These are phyloP conservation scores for Juglanconis sp. DNA, from an alignment of 2,329 filamentous ascomycete species.

Conservation along the genomic window DNA sequence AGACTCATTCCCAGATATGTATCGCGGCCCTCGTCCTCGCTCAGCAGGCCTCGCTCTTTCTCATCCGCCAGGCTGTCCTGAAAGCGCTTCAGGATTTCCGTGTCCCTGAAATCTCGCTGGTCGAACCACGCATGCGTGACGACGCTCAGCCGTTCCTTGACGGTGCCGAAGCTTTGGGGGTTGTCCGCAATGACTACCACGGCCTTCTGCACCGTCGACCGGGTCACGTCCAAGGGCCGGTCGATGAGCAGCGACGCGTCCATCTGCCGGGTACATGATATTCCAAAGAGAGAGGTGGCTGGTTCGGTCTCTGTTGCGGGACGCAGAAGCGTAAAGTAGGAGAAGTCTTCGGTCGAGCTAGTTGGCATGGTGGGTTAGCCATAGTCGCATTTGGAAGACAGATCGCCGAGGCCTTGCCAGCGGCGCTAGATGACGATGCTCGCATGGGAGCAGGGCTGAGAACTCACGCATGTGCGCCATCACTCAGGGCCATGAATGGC, in stretches of 20 bases:
- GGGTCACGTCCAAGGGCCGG: conserved; percentile 84
- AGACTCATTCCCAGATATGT: conserved; percentile 86
- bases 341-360: conserved; percentile 91
- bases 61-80: conserved; percentile 80
- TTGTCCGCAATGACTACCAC: conserved; percentile 93
- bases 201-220: conserved; percentile 95
- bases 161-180: conserved; percentile 83
- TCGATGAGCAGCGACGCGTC: conserved; percentile 74
- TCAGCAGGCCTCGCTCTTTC: conserved; percentile 52
- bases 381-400: neutral
- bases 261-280: conserved; percentile 90
- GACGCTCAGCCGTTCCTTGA: conserved; percentile 83
- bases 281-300: conserved; percentile 86
- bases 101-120: conserved; percentile 86
- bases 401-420: too few species aligned
- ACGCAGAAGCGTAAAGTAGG: conserved; percentile 88
- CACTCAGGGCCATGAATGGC: conserved; percentile 94
- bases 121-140: conserved; percentile 97
- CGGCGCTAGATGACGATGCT: neutral
- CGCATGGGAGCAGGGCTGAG: neutral
- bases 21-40: conserved; percentile 72
- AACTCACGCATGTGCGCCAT: conserved; percentile 87
- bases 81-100: conserved; percentile 85
- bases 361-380: neutral
- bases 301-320: conserved; percentile 52